A percentile compares a stretch with the other conserved stretches of the same genome.
Conservation (phyloP, 768 basidiomycete genomes). For the Dacryopinax primogenitus region DNA sequence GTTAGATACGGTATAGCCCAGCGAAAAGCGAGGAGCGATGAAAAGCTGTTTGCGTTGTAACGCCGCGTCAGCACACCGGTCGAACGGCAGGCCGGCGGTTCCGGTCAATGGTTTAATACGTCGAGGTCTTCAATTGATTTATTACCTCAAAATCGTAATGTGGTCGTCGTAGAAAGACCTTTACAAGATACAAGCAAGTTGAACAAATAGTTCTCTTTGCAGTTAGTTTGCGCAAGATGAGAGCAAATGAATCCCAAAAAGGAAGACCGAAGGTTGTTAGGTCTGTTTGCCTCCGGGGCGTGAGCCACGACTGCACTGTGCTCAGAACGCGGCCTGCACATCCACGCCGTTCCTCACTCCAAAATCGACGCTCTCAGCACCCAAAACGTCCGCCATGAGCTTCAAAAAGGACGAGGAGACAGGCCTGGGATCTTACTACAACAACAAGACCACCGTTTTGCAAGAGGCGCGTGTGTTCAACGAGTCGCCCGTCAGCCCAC, state of each 20-base stretch:
- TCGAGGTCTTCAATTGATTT: no score
- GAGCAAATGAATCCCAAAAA: no score
- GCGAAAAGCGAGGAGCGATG: background rate
- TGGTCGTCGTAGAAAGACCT: no score
- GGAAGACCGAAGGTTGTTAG: background rate
- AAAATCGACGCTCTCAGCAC: background rate
- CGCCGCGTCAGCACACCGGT: no score
- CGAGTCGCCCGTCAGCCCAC: constrained; percentile 94
- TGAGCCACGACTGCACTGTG: background rate
- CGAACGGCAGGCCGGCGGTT: background rate
- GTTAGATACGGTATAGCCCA: background rate
- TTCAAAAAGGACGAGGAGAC: constrained; percentile 97
- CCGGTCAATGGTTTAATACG: background rate
- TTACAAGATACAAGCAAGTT: no score
- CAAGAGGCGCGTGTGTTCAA: constrained; percentile 99
- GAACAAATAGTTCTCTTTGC: background rate
- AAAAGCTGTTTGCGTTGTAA: background rate
- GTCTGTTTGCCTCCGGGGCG: background rate
- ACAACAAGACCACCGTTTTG: constrained; percentile 95
- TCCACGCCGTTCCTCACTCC: background rate
- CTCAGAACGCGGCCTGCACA: constrained; percentile 4
- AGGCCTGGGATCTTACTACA: constrained; percentile 77
- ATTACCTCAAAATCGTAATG: no score
- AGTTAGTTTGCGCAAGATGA: no score
- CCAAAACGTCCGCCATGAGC: constrained; percentile 36